Percentiles rank a stretch among this genome's conserved stretches.
Conservation (phyloP, 2,329 filamentous ascomycete genomes). For the Penicillium oxalicum region DNA sequence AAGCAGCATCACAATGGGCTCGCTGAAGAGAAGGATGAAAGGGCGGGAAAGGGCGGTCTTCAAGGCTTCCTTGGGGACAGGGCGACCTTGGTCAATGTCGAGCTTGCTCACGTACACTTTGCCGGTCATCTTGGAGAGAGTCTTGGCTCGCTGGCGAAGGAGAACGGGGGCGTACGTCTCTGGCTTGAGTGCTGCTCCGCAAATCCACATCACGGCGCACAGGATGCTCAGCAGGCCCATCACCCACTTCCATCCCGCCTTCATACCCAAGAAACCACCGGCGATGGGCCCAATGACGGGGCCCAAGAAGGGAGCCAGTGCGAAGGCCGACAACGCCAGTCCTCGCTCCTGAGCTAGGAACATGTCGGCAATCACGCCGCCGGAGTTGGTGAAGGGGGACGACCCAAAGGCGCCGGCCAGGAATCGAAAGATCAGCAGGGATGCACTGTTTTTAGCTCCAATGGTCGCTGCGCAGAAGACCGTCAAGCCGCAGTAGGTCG, state of each 20-base stretch:
- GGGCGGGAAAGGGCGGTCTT: conserved; percentile 47
- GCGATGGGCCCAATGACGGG: conserved; percentile 60
- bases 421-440: conserved; percentile 62
- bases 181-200: conserved; percentile 26
- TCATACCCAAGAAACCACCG: conserved; percentile 60
- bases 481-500: conserved; percentile 42
- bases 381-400: conserved; percentile 57
- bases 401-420: conserved; percentile 59
- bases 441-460: conserved; percentile 52
- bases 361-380: conserved; percentile 59
- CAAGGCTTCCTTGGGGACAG: conserved; percentile 36
- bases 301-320: conserved; percentile 62
- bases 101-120: conserved; percentile 43
- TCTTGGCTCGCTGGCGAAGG: conserved; percentile 46
- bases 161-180: conserved; percentile 47
- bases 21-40: conserved; percentile 43
- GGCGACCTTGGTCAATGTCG: conserved; percentile 39
- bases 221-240: conserved; percentile 59
- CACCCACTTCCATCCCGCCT: conserved; percentile 65
- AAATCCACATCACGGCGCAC: conserved; percentile 52
- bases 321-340: conserved; percentile 57
- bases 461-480: conserved; percentile 58
- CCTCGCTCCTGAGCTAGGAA: conserved; percentile 51
- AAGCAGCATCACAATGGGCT: conserved; percentile 48
- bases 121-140: conserved; percentile 45